Conservation (phyloP, 179 eudicot genomes). For the Spinacia oleracea region DNA sequence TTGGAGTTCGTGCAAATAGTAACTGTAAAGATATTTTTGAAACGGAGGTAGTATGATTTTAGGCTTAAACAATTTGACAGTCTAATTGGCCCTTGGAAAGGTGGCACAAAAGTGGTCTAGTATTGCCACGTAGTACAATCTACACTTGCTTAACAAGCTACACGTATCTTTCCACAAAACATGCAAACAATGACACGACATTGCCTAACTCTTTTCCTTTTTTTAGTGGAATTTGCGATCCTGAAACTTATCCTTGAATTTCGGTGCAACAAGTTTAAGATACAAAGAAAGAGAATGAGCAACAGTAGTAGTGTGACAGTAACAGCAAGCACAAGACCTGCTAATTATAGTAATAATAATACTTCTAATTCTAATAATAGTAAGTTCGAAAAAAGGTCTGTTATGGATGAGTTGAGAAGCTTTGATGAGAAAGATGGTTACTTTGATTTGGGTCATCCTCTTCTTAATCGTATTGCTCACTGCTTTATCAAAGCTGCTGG, state of each 20-base stretch:
- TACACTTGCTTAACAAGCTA: neutral
- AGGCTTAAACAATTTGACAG: too few relatives aligned
- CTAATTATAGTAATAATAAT: neutral
- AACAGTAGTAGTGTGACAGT: neutral
- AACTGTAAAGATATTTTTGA: too few relatives aligned
- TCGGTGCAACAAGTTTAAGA: neutral
- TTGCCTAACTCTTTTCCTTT: neutral
- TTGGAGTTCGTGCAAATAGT: too few relatives aligned
- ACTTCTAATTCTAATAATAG: neutral
- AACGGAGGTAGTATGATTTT: too few relatives aligned
- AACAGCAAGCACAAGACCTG: neutral
- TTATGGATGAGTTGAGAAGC: constrained; percentile 58
- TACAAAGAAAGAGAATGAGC: neutral
- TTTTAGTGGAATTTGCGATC: too few relatives aligned
- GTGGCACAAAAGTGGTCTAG: neutral
- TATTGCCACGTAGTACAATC: neutral
- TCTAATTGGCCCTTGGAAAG: neutral
- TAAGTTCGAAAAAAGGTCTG: constrained; percentile 30
- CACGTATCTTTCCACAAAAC: constrained; percentile 2
- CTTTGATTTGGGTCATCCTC: constrained; percentile 87
- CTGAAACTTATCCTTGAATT: neutral
- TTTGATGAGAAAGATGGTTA: constrained; percentile 56
- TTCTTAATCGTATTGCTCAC: constrained; percentile 80
- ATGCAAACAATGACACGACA: constrained; percentile 11
- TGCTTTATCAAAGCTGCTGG: constrained; percentile 87